Percentiles rank a stretch among this genome's conserved stretches.
Evolutionary conservation across 2,329 filamentous ascomycete species (phyloP).

Genomic region (Hypoxylon sp.): DNA sequence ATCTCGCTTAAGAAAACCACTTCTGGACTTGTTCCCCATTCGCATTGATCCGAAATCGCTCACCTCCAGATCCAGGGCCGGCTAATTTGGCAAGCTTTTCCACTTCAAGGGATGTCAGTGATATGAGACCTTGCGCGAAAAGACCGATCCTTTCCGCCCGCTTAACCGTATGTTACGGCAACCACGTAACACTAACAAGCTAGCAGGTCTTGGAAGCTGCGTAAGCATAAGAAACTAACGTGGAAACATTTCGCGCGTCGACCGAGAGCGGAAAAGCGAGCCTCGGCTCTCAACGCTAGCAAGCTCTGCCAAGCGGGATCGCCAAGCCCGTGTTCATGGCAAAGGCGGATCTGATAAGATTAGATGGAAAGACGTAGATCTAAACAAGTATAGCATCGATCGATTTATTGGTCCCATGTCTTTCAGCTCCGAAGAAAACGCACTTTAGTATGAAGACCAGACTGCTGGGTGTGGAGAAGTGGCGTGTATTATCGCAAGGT

Average conservation of each 20-base stretch:
- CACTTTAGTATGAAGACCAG: background rate
- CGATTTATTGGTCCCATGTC: constrained; percentile 7
- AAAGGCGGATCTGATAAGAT: constrained; percentile 37
- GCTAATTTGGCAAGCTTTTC: constrained; percentile 7
- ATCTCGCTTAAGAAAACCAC: background rate
- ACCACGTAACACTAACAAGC: constrained; percentile 15
- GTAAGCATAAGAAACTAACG: background rate
- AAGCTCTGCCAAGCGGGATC: constrained; percentile 10
- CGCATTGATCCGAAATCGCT: constrained; percentile 10
- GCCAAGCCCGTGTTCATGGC: constrained; percentile 25
- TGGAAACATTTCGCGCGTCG: constrained; percentile 6
- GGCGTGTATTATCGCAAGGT: background rate
- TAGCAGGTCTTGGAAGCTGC: background rate
- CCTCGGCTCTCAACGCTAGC: constrained; percentile 12
- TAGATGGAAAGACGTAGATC: constrained; percentile 29
- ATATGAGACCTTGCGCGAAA: constrained; percentile 5
- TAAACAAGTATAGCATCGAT: background rate
- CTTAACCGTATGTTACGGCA: background rate
- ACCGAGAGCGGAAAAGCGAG: constrained; percentile 14
- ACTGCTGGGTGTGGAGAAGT: background rate
- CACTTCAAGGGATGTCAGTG: constrained; percentile 2
- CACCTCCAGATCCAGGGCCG: background rate
- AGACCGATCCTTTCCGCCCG: background rate
- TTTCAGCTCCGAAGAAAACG: constrained; percentile 4
- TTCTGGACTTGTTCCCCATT: background rate